A percentile compares a stretch with the other conserved stretches of the same genome.
Evolutionary conservation across 495 filamentous ascomycete genomes (phyloP).

Genomic region (Lasiosphaeris hirsuta): DNA sequence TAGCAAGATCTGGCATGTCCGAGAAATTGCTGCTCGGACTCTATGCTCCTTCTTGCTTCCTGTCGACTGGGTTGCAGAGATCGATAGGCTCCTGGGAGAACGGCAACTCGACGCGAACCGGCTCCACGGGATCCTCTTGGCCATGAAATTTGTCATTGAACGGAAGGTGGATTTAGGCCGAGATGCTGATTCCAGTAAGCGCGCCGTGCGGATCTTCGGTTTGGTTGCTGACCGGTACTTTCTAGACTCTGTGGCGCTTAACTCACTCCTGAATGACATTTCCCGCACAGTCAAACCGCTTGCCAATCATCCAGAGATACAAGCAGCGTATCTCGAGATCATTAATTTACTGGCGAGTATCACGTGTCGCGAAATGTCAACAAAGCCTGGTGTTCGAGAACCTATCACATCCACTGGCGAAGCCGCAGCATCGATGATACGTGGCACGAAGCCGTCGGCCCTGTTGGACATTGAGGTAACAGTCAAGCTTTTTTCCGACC

Average conservation of each 20-base stretch:
- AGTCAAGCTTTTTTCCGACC: conserved; percentile 19
- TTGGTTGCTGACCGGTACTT: neutral
- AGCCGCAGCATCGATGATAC: too few species aligned
- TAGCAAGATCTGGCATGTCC: conserved; percentile 81
- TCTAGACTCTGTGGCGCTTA: conserved; percentile 6
- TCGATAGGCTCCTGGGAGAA: conserved; percentile 45
- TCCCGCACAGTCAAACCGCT: conserved; percentile 17
- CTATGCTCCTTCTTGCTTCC: conserved; percentile 61
- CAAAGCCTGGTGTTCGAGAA: too few species aligned
- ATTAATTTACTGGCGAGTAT: conserved; percentile 28
- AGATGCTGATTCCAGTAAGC: conserved; percentile 32
- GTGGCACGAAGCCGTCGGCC: conserved; percentile 13
- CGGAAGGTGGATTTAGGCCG: conserved; percentile 40
- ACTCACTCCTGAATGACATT: conserved; percentile 14
- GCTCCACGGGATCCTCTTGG: conserved; percentile 66
- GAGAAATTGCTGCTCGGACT: conserved; percentile 85
- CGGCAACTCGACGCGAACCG: conserved; percentile 22
- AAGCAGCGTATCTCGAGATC: conserved; percentile 42
- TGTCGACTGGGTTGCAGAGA: conserved; percentile 46
- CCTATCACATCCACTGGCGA: too few species aligned
- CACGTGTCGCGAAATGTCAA: too few species aligned
- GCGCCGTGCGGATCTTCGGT: neutral
- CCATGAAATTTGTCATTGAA: conserved; percentile 51
- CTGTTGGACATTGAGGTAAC: conserved; percentile 22
- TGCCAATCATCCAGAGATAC: conserved; percentile 31